Percentiles rank a stretch among this genome's conserved stretches.
Conservation (phyloP, 1,139 yeast genomes). For the Pichiaceae sp. region DNA sequence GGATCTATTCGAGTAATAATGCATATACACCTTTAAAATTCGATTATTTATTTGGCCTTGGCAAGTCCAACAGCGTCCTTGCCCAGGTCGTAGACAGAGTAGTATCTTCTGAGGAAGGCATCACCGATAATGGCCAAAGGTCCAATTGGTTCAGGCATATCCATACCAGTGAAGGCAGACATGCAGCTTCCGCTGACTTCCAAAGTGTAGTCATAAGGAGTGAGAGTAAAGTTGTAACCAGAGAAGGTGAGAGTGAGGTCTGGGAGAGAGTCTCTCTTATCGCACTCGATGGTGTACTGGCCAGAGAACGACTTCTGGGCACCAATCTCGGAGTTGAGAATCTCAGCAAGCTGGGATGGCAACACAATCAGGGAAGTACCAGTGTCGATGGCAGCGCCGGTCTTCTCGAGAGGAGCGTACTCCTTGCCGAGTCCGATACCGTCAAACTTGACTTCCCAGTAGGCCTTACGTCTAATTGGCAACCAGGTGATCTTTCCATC, state of each 20-base stretch:
- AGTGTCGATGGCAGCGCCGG: constrained; percentile 97
- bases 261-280: constrained; percentile 70
- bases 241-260: constrained; percentile 83
- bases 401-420: constrained; percentile 67
- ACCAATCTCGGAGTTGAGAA: constrained; percentile 89
- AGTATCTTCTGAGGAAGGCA: constrained; percentile 90
- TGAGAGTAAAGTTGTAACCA: constrained; percentile 84
- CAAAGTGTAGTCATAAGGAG: constrained; percentile 84
- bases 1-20: not conserved
- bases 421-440: constrained; percentile 89
- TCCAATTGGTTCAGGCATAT: constrained; percentile 93
- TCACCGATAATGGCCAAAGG: constrained; percentile 95
- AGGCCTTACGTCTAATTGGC: constrained; percentile 98
- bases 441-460: constrained; percentile 95
- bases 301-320: constrained; percentile 97
- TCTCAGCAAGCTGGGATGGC: constrained; percentile 93
- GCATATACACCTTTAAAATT: not conserved
- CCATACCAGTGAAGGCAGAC: constrained; percentile 95
- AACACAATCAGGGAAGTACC: constrained; percentile 94
- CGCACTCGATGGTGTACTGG: constrained; percentile 90
- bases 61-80: constrained; percentile 94
- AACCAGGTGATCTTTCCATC: constrained; percentile 84
- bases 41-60: constrained; percentile 39
- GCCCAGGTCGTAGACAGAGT: constrained; percentile 86
- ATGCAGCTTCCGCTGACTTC: constrained; percentile 93